These are phyloP conservation scores for Spathaspora sp. DNA, from an alignment of 1,139 yeast species.

Conservation along the genomic window DNA sequence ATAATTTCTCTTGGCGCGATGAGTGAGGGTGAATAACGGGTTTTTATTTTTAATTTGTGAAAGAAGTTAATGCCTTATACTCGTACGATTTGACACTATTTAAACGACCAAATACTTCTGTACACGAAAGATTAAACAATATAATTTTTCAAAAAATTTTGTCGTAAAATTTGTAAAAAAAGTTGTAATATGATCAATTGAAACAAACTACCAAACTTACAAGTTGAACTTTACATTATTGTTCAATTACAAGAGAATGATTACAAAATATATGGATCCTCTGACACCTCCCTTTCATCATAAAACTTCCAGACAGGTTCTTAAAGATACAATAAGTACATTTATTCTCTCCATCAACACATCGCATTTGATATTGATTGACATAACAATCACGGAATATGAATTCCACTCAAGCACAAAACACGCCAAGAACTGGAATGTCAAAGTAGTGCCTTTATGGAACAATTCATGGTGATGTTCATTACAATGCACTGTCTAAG, in stretches of 20 bases:
- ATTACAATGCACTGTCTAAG: slow-evolving; percentile 50
- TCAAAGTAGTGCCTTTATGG: slow-evolving; percentile 5
- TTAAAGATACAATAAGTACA: slow-evolving; percentile 33
- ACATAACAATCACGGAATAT: slow-evolving; percentile 2
- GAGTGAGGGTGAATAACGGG: too few relatives aligned
- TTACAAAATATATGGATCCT: slow-evolving; percentile 36
- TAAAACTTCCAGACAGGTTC: slow-evolving; percentile 52
- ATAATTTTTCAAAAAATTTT: too few relatives aligned
- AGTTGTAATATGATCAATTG: too few relatives aligned
- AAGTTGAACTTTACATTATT: too few relatives aligned
- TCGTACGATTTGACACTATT: too few relatives aligned
- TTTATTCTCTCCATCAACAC: slow-evolving; percentile 47
- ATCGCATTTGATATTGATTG: slow-evolving; percentile 41
- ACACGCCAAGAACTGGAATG: slow-evolving; percentile 25
- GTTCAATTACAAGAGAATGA: not conserved
- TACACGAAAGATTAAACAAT: too few relatives aligned
- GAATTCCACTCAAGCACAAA: slow-evolving; percentile 8
- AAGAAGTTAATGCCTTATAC: too few relatives aligned
- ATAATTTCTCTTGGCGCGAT: too few relatives aligned
- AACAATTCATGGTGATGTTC: slow-evolving; percentile 18
- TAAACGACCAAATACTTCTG: too few relatives aligned
- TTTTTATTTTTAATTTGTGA: too few relatives aligned
- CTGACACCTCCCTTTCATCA: slow-evolving; percentile 58
- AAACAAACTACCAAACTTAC: too few relatives aligned
- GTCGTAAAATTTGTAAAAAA: too few relatives aligned